phyloP scores from a whole-genome alignment of 331 rosid genomes.

The Telfairia occidentalis region DNA sequence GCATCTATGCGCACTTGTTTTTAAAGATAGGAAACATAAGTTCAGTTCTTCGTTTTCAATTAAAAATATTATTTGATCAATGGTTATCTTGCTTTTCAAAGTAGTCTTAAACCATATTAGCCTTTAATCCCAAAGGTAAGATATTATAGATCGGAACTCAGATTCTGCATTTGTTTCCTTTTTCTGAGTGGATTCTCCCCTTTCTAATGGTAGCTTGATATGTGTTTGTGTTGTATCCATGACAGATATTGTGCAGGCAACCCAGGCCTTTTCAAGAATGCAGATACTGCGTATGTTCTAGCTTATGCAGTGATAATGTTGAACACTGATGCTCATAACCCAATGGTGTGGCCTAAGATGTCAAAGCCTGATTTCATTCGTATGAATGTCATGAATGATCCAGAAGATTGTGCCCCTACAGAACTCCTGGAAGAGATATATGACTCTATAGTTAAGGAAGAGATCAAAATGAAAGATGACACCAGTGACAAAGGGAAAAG shows the following conservation, averaged over 20 bases:
- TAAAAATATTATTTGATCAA: background rate
- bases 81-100: background rate
- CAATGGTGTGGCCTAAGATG: slow-evolving; percentile 99
- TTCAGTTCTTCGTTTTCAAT: background rate
- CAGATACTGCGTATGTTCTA: slow-evolving; percentile 95
- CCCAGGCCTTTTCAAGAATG: slow-evolving; percentile 87
- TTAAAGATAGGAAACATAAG: background rate
- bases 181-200: slow-evolving; percentile 8
- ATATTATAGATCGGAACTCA: background rate
- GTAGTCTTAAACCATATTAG: background rate
- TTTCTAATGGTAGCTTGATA: slow-evolving; percentile 24
- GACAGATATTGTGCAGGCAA: slow-evolving; percentile 96
- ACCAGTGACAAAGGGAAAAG: slow-evolving; percentile 43
- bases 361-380: slow-evolving; percentile 81
- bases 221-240: slow-evolving; percentile 28
- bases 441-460: slow-evolving; percentile 82
- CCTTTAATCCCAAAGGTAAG: background rate
- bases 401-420: slow-evolving; percentile 81
- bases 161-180: slow-evolving; percentile 2
- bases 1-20: background rate
- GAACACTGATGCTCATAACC: slow-evolving; percentile 98
- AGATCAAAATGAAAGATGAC: slow-evolving; percentile 90
- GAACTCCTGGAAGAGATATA: slow-evolving; percentile 86
- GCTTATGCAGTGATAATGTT: slow-evolving; percentile 94
- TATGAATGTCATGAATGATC: slow-evolving; percentile 76